These are phyloP conservation scores for Aspergillus flavus DNA, from an alignment of 2,329 filamentous ascomycete genomes.

Conservation along the genomic window DNA sequence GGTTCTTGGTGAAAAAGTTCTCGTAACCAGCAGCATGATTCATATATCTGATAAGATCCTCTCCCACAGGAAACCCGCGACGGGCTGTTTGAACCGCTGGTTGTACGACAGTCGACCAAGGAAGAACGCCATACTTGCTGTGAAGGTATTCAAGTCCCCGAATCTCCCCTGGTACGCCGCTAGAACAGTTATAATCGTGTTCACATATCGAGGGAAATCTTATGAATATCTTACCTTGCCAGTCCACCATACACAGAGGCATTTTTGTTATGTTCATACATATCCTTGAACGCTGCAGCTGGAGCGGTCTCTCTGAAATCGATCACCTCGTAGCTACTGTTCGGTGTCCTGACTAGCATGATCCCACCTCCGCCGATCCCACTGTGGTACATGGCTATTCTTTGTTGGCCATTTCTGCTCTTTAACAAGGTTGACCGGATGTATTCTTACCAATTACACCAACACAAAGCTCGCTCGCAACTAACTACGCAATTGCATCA, in stretches of 20 bases:
- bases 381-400: slow-evolving; percentile 67
- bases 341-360: slow-evolving; percentile 71
- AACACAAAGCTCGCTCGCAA: slow-evolving; percentile 74
- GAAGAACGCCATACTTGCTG: slow-evolving; percentile 57
- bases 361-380: slow-evolving; percentile 97
- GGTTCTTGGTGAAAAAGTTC: slow-evolving; percentile 73
- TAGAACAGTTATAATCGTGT: slow-evolving; percentile 27
- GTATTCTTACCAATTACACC: slow-evolving; percentile 62
- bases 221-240: slow-evolving; percentile 50
- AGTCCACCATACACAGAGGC: slow-evolving; percentile 64
- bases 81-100: slow-evolving; percentile 75
- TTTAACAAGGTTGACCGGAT: not conserved
- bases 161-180: slow-evolving; percentile 62
- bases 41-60: slow-evolving; percentile 78
- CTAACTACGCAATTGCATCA: slow-evolving; percentile 48
- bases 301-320: slow-evolving; percentile 91
- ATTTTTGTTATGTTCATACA: slow-evolving; percentile 61
- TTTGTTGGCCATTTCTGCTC: not conserved
- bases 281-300: slow-evolving; percentile 75
- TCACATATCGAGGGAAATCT: not conserved
- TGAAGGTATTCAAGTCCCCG: slow-evolving; percentile 80
- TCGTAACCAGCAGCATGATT: slow-evolving; percentile 50
- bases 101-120: slow-evolving; percentile 71
- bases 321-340: slow-evolving; percentile 80
- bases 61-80: slow-evolving; percentile 71